phyloP scores from a whole-genome alignment of 2,329 filamentous ascomycete genomes.

The Cylindrodendrum hubeiense region DNA sequence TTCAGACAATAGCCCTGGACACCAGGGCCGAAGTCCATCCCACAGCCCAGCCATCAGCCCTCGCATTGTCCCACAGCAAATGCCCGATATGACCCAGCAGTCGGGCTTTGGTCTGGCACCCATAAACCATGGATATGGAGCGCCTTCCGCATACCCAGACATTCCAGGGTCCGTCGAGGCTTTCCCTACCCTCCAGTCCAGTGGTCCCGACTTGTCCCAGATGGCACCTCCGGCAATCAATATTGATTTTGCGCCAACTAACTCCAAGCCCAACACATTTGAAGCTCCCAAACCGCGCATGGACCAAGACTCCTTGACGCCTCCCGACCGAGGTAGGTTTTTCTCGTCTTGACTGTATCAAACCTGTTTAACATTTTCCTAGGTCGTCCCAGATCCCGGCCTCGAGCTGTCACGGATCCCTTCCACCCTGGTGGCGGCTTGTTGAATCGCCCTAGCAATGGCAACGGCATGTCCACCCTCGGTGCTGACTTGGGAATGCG shows the following conservation, averaged over 20 bases:
- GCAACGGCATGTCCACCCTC: conserved; percentile 62
- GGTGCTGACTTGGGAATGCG: conserved; percentile 59
- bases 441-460: conserved; percentile 55
- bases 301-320: conserved; percentile 84
- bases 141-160: conserved; percentile 50
- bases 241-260: conserved; percentile 90
- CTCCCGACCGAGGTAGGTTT: conserved; percentile 76
- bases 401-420: conserved; percentile 70
- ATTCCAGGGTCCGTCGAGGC: conserved; percentile 58
- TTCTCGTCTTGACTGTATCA: conserved; percentile 4
- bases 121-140: conserved; percentile 55
- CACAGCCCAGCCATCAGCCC: conserved; percentile 78
- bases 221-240: conserved; percentile 97
- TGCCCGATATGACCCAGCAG: conserved; percentile 66
- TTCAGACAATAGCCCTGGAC: conserved; percentile 76
- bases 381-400: conserved; percentile 64
- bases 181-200: conserved; percentile 65
- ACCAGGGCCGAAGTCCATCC: conserved; percentile 83
- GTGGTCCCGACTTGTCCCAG: conserved; percentile 73
- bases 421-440: conserved; percentile 63
- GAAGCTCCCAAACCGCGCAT: conserved; percentile 71
- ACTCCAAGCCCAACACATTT: conserved; percentile 52
- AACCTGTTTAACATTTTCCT: conserved; percentile 32
- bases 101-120: conserved; percentile 58
- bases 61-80: conserved; percentile 68